These are phyloP conservation scores for Silene noctiflora DNA, from an alignment of 179 eudicot genomes.

Conservation along the genomic window DNA sequence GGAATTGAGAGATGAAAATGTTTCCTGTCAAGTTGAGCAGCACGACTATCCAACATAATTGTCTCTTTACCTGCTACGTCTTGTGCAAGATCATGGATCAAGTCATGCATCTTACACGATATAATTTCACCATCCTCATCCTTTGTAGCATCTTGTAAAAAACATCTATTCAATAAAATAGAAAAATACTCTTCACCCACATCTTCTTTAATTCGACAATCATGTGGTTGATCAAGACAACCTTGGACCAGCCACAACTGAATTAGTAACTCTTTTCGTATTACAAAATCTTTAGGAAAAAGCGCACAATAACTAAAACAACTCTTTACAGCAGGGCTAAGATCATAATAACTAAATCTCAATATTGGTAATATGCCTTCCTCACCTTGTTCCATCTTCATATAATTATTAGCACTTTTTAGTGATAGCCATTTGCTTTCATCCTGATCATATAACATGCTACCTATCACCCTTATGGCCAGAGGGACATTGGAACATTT, in stretches of 20 bases:
- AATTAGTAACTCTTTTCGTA: not conserved
- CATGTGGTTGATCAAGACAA: not conserved
- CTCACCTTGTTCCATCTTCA: not conserved
- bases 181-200: constrained; percentile 9
- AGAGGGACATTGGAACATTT: constrained; percentile 21
- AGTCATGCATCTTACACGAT: constrained; percentile 5
- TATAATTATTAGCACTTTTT: not conserved
- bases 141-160: not conserved
- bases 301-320: constrained; percentile 22
- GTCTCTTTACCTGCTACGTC: not conserved
- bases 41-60: not conserved
- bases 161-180: constrained; percentile 8
- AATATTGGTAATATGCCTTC: constrained; percentile 5
- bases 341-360: constrained; percentile 15
- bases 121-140: not conserved
- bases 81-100: constrained; percentile 10
- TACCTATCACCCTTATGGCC: constrained; percentile 13
- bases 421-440: constrained; percentile 7
- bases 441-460: constrained; percentile 5
- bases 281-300: not conserved
- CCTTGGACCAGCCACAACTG: constrained; percentile 21
- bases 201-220: not conserved
- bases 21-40: not conserved
- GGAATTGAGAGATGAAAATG: constrained; percentile 4
- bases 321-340: constrained; percentile 5